Conservation (phyloP, 148 eudicot species). For the Cornus kousa region DNA sequence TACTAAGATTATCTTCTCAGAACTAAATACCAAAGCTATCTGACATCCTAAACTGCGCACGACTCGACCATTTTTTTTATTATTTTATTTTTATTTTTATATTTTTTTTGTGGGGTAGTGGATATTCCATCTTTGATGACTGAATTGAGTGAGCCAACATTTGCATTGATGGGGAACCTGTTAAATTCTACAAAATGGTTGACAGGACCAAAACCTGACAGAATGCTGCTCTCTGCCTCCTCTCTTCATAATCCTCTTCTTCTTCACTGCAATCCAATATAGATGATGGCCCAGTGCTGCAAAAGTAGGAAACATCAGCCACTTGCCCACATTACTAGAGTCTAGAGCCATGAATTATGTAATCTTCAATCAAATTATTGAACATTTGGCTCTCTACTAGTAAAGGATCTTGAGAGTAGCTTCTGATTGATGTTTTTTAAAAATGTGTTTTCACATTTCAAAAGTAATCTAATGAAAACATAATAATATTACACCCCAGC, state of each 20-base stretch:
- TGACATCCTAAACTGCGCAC: too few relatives aligned
- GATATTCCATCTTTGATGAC: too few relatives aligned
- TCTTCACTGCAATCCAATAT: constrained; percentile 28
- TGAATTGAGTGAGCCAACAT: not conserved
- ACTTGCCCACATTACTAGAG: not conserved
- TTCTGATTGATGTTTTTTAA: not conserved
- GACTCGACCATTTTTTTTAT: too few relatives aligned
- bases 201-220: constrained; percentile 59
- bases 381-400: not conserved
- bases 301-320: constrained; percentile 8
- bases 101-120: too few relatives aligned
- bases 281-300: constrained; percentile 33
- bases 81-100: too few relatives aligned
- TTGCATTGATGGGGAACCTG: not conserved
- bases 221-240: constrained; percentile 58
- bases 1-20: too few relatives aligned
- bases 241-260: constrained; percentile 58
- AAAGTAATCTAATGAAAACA: not conserved
- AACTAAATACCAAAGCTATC: too few relatives aligned
- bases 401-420: not conserved
- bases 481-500: too few relatives aligned
- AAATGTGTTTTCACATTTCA: not conserved
- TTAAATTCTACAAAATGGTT: constrained; percentile 30
- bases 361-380: not conserved
- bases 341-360: too few relatives aligned